Percentiles rank a stretch among this genome's conserved stretches.
These are phyloP conservation scores for Pleurotus tuoliensis DNA, from an alignment of 768 basidiomycete genomes.

Conservation along the genomic window DNA sequence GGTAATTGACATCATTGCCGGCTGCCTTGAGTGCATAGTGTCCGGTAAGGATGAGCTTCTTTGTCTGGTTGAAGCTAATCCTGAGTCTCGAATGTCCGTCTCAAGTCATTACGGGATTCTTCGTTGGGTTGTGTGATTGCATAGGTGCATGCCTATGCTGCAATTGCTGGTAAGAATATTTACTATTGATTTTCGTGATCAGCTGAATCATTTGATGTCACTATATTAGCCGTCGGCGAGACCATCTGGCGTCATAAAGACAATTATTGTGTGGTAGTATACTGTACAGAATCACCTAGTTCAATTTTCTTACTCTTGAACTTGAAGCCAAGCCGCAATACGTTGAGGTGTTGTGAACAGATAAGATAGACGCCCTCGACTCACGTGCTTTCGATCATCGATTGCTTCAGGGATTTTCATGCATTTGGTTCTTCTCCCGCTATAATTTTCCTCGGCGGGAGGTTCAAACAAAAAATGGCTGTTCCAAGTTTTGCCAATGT, in stretches of 20 bases:
- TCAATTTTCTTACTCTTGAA: too few species aligned
- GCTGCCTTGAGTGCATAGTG: constrained; percentile 44
- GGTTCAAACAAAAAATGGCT: neutral
- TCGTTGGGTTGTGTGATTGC: neutral
- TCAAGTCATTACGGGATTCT: neutral
- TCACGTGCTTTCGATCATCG: constrained; percentile 4
- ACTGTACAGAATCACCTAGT: too few species aligned
- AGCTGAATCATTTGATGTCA: too few species aligned
- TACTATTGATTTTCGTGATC: neutral
- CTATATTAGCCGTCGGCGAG: neutral
- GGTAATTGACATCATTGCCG: constrained; percentile 34
- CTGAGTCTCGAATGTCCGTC: neutral
- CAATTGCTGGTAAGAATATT: neutral
- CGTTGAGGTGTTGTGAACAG: too few species aligned
- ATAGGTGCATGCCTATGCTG: neutral
- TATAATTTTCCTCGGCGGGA: constrained; percentile 3
- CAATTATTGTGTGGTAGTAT: too few species aligned
- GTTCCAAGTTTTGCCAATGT: neutral
- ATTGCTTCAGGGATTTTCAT: neutral
- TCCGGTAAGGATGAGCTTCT: constrained; percentile 26
- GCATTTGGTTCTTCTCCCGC: constrained; percentile 6
- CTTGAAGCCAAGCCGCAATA: too few species aligned
- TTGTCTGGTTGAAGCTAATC: neutral
- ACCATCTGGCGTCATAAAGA: too few species aligned
- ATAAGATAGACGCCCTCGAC: neutral